Percentiles rank a stretch among this genome's conserved stretches.
These are phyloP conservation scores for Acacia confusa DNA, from an alignment of 306 rosid genomes.

Conservation along the genomic window DNA sequence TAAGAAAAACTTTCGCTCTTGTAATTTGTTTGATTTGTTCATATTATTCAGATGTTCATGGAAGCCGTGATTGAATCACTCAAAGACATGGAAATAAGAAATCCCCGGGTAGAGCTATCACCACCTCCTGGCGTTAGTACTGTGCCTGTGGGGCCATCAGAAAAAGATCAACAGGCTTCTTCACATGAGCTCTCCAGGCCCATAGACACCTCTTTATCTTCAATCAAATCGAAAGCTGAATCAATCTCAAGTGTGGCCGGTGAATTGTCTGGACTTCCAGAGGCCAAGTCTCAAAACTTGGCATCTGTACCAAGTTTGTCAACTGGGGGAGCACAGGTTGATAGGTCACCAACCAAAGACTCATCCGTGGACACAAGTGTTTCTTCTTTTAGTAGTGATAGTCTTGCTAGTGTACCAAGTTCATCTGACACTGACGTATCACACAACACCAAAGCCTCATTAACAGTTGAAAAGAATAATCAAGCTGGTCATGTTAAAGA, in stretches of 20 bases:
- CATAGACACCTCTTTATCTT: conserved; percentile 32
- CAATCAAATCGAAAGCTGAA: conserved; percentile 32
- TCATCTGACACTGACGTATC: conserved; percentile 77
- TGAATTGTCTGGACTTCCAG: conserved; percentile 22
- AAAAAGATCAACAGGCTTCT: conserved; percentile 40
- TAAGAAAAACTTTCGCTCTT: neutral
- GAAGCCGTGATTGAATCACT: conserved; percentile 73
- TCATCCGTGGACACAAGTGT: conserved; percentile 45
- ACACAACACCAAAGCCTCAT: conserved; percentile 75
- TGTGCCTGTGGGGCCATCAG: conserved; percentile 28
- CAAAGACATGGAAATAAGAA: conserved; percentile 53
- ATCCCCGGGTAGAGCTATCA: conserved; percentile 43
- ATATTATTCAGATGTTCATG: conserved; percentile 65
- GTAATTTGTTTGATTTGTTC: conserved; percentile 17
- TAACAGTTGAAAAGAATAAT: conserved; percentile 67
- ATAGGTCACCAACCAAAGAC: conserved; percentile 35
- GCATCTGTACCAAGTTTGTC: conserved; percentile 37
- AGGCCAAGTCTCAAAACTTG: conserved; percentile 43
- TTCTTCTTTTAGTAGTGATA: conserved; percentile 37
- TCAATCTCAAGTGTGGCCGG: conserved; percentile 39
- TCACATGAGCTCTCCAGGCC: conserved; percentile 34
- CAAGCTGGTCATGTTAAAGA: conserved; percentile 72
- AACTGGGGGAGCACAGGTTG: conserved; percentile 24
- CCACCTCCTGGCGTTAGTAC: conserved; percentile 22
- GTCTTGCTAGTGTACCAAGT: conserved; percentile 45